Evolutionary conservation across 345 rosid genomes (phyloP).

Genomic region (Syzygium aqueum): DNA sequence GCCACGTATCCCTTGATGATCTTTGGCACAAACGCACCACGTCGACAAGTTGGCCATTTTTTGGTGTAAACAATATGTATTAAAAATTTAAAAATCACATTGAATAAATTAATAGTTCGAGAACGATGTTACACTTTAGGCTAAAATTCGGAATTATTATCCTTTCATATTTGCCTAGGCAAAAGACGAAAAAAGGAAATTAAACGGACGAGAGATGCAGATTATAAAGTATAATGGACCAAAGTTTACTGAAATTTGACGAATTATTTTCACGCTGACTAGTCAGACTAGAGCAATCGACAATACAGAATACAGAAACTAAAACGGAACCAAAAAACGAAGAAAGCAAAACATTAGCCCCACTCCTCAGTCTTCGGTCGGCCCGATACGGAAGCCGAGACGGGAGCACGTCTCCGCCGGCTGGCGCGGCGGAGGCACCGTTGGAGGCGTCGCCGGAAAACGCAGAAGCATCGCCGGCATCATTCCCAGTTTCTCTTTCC

Average conservation of each 20-base stretch:
- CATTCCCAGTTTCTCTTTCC: background rate
- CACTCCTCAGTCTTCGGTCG: background rate
- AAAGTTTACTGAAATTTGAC: background rate
- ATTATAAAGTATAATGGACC: background rate
- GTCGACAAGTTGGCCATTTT: no score
- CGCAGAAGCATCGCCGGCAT: background rate
- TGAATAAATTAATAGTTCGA: background rate
- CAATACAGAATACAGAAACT: background rate
- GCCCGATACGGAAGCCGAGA: background rate
- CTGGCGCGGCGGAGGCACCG: background rate
- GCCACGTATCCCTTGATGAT: no score
- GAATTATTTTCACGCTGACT: background rate
- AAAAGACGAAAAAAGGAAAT: background rate
- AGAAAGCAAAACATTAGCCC: background rate
- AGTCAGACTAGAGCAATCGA: background rate
- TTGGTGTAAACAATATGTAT: background rate
- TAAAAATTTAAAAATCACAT: accelerated
- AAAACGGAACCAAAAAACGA: background rate
- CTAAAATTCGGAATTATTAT: background rate
- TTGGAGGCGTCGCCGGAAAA: background rate
- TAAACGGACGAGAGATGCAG: background rate
- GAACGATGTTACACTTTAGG: background rate
- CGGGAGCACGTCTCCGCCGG: background rate
- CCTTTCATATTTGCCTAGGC: background rate
- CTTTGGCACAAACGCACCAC: no score